A percentile compares a stretch with the other conserved stretches of the same genome.
phyloP scores from a whole-genome alignment of 1,284 basidiomycete genomes.

The Tylopilus orsonianus region DNA sequence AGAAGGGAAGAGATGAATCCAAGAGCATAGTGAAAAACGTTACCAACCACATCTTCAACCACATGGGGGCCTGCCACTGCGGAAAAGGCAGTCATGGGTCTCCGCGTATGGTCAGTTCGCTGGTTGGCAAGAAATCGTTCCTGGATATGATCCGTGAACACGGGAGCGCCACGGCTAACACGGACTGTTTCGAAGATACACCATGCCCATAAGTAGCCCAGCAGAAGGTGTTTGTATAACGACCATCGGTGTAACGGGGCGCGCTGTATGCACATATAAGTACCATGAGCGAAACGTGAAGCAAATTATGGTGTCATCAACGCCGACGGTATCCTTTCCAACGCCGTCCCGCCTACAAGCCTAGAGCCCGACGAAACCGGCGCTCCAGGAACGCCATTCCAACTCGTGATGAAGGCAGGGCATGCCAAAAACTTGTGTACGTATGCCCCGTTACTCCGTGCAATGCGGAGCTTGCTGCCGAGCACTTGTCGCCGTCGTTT shows the following conservation, averaged over 20 bases:
- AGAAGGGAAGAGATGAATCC: conserved; percentile 1
- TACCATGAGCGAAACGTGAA: neutral
- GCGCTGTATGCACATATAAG: neutral
- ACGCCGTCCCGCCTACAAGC: conserved; percentile 1
- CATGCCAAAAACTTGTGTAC: conserved; percentile 6
- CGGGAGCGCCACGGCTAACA: neutral
- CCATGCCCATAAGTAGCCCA: neutral
- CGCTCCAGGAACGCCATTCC: conserved; percentile 7
- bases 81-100: conserved; percentile 1
- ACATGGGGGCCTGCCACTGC: conserved; percentile 8
- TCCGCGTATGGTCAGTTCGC: neutral
- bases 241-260: neutral
- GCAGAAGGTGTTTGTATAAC: neutral
- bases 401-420: conserved; percentile 2
- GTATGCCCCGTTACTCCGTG: conserved; percentile 9
- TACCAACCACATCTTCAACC: conserved; percentile 4
- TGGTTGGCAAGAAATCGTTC: conserved; percentile 2
- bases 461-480: conserved; percentile 1
- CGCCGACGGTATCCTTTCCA: conserved; percentile 7
- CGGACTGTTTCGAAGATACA: conserved; percentile 1
- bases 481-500: neutral
- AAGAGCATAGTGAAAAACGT: conserved; percentile 7
- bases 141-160: conserved; percentile 22
- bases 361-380: neutral
- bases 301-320: neutral